A percentile compares a stretch with the other conserved stretches of the same genome.
Evolutionary conservation across 768 basidiomycete species (phyloP).

Genomic region (Trametes meyenii): DNA sequence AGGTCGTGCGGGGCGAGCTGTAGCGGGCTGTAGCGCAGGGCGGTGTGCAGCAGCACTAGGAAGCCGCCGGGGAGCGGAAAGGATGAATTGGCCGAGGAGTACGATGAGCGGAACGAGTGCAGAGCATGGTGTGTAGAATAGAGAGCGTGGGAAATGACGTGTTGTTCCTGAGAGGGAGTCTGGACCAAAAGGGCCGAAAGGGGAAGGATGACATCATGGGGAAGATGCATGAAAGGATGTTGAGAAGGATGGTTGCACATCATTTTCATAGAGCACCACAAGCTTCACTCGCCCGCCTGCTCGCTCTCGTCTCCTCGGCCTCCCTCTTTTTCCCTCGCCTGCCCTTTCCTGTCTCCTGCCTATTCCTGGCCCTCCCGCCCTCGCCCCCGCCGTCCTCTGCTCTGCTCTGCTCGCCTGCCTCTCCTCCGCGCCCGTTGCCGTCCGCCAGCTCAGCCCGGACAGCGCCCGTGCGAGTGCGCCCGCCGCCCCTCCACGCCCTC

Average conservation of each 20-base stretch:
- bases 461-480: not conserved
- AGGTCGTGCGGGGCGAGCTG: conserved; percentile 56
- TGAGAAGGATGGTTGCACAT: conserved; percentile 24
- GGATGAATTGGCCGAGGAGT: too few species aligned
- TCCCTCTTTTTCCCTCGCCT: conserved; percentile 29
- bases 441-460: not conserved
- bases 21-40: too few species aligned
- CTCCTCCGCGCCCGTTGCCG: conserved; percentile 2
- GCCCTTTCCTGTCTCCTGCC: conserved; percentile 5
- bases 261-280: conserved; percentile 25
- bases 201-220: conserved; percentile 29
- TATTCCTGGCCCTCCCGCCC: conserved; percentile 32
- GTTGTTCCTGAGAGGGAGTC: conserved; percentile 20
- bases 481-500: not conserved
- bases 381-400: conserved; percentile 6
- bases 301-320: conserved; percentile 15
- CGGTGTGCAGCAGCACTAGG: too few species aligned
- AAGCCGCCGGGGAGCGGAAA: too few species aligned
- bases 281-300: conserved; percentile 12
- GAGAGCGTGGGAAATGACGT: conserved; percentile 31
- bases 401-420: too few species aligned
- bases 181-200: conserved; percentile 12
- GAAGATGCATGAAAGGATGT: conserved; percentile 20
- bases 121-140: conserved; percentile 11
- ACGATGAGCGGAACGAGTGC: too few species aligned